phyloP scores from a whole-genome alignment of 1,139 yeast species.

The Pichia sp. region DNA sequence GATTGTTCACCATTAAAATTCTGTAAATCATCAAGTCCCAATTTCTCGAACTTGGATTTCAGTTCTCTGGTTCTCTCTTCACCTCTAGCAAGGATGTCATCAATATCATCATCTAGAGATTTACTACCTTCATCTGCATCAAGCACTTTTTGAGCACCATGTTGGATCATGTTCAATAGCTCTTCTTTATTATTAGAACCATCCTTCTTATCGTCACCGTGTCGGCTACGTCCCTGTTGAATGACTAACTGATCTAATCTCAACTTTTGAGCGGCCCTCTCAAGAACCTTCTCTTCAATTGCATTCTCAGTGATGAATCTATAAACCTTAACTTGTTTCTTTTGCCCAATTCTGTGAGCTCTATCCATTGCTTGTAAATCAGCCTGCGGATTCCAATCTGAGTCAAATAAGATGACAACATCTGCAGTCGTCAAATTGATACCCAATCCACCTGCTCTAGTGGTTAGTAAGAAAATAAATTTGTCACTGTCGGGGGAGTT shows the following conservation, averaged over 20 bases:
- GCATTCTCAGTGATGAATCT: slow-evolving; percentile 94
- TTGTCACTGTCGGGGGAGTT: slow-evolving; percentile 78
- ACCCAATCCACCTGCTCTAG: slow-evolving; percentile 99
- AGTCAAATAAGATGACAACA: slow-evolving; percentile 80
- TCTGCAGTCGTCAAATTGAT: slow-evolving; percentile 92
- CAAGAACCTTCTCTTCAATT: slow-evolving; percentile 91
- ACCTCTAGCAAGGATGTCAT: slow-evolving; percentile 57
- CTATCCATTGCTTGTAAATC: slow-evolving; percentile 99
- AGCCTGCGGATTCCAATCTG: slow-evolving; percentile 99
- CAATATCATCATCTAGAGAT: slow-evolving; percentile 63
- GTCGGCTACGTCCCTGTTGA: slow-evolving; percentile 70
- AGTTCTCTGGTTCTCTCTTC: slow-evolving; percentile 72
- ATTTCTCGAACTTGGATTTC: slow-evolving; percentile 70
- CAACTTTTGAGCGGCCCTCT: slow-evolving; percentile 91
- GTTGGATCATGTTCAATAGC: slow-evolving; percentile 89
- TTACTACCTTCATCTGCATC: slow-evolving; percentile 32
- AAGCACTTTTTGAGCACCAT: slow-evolving; percentile 88
- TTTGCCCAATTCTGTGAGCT: slow-evolving; percentile 97
- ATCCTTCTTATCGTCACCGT: slow-evolving; percentile 28
- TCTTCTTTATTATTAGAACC: slow-evolving; percentile 64
- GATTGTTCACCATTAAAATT: slow-evolving; percentile 68
- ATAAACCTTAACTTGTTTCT: slow-evolving; percentile 88
- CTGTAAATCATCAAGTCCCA: slow-evolving; percentile 89
- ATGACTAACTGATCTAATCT: slow-evolving; percentile 91
- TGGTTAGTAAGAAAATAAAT: slow-evolving; percentile 79